Evolutionary conservation across 352 stramenopile genomes (phyloP), one percentile per base, ranked within the genome.

Genomic region (Peronospora farinosa): DNA sequence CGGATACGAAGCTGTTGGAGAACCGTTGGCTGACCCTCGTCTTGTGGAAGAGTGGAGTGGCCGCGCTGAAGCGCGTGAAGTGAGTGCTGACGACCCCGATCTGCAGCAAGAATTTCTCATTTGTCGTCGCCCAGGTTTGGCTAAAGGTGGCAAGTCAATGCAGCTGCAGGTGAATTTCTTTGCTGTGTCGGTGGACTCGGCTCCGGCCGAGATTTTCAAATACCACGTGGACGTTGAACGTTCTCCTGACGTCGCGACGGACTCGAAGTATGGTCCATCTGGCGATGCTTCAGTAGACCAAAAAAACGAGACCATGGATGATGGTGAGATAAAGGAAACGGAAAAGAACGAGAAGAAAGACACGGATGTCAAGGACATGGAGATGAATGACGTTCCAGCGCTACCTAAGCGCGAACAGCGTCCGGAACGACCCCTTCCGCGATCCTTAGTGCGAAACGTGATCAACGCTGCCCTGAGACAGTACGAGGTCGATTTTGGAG

Each of bases 101-200:
- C 44, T 86, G 0, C 55, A 65, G 30, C 64, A 69, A 21, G 46
- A 63, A 5, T 82, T 67, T 25, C 32, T 65, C 42, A 81, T 86
- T 44, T 80, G 68, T 38, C 63, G 48, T 2, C 76, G 79, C 10
- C 74, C 74, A 2, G 62, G 63, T 28, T 42, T 74, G 19, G 62
- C 59, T 0, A 54, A 40, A 3, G 45, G 46, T 13, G 73, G 71
- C 11, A 69, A 70, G 7, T 71, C 54, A 0, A 67, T 74, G 30
- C 63, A 62, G 9, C 35, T 90, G 36, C 55, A 65, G 6, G 67
- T 84, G 3, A 91, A 91, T 44, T 85, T 84, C 60, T 88, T 88
- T 39, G 54, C 49, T 11, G 42, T 91, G 7, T 68, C 65, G n/a
- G 31, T 91, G 5, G 69, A 87, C 32, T 47, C 54, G 13, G 61